A percentile compares a stretch with the other conserved stretches of the same genome.
Conservation (phyloP, 306 rosid genomes). For the Clitoria ternatea region DNA sequence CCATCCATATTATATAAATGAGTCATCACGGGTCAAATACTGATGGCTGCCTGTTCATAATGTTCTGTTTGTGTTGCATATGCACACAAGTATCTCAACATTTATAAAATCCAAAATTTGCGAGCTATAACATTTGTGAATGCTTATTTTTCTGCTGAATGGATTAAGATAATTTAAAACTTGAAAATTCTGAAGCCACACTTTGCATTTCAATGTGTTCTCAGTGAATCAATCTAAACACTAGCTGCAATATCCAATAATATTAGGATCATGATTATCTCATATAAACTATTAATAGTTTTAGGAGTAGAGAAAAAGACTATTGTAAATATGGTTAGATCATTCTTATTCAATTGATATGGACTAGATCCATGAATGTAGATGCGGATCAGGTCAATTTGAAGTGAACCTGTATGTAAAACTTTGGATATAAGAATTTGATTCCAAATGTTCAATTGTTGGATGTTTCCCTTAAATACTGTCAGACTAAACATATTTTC, state of each 20-base stretch:
- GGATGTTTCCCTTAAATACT: background rate
- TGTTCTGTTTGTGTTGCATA: background rate
- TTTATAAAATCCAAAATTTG: background rate
- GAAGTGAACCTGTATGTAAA: background rate
- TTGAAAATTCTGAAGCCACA: background rate
- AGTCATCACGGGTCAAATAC: background rate
- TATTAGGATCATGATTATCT: background rate
- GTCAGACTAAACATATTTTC: background rate
- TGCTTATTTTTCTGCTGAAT: background rate
- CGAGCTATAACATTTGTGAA: background rate
- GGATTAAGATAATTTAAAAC: conserved; percentile 1
- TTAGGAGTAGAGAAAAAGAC: background rate
- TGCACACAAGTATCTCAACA: background rate
- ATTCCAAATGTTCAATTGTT: background rate
- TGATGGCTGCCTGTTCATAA: background rate
- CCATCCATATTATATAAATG: background rate
- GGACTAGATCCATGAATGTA: background rate
- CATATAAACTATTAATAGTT: background rate
- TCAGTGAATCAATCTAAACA: background rate
- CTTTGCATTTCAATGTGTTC: background rate
- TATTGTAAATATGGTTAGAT: background rate
- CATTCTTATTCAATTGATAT: background rate
- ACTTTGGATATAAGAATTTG: conserved; percentile 5
- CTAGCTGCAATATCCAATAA: background rate
- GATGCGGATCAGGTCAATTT: background rate